Evolutionary conservation across 2,329 filamentous ascomycete species (phyloP).

Genomic region (Fusarium azukiicola): DNA sequence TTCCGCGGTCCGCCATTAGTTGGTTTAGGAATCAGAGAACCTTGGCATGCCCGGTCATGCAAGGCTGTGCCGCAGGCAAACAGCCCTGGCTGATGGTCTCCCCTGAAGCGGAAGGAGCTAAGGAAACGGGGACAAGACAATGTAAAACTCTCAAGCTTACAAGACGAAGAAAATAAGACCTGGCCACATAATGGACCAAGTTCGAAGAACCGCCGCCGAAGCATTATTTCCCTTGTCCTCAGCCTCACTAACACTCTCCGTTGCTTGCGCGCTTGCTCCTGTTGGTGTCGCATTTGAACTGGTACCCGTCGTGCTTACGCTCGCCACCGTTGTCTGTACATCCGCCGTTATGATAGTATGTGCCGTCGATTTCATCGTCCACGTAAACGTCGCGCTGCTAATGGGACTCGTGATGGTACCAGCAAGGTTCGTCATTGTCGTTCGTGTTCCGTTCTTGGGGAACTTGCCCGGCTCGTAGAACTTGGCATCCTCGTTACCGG

Average conservation of each 20-base stretch:
- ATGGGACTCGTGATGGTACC: slow-evolving; percentile 20
- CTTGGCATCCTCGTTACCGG: slow-evolving; percentile 17
- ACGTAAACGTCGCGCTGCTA: slow-evolving; percentile 15
- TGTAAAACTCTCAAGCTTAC: not conserved
- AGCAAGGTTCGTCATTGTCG: not conserved
- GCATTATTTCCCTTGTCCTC: slow-evolving; percentile 15
- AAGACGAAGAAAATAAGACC: not conserved
- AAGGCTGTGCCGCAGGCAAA: not conserved
- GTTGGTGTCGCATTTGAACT: not conserved
- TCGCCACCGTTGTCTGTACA: not conserved
- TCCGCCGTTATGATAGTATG: slow-evolving; percentile 8
- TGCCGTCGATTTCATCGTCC: not conserved
- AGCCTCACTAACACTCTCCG: not conserved
- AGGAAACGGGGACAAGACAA: not conserved
- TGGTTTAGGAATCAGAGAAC: not conserved
- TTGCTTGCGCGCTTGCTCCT: not conserved
- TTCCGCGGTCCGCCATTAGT: not conserved
- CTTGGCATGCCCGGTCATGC: not conserved
- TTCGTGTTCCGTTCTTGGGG: slow-evolving; percentile 22
- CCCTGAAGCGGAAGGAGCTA: not conserved
- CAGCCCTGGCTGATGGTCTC: not conserved
- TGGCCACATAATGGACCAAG: not conserved
- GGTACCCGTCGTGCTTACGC: not conserved
- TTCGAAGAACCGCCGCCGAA: not conserved
- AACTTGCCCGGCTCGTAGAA: slow-evolving; percentile 11